Percentiles rank a stretch among this genome's conserved stretches.
Conservation (phyloP, 2,329 filamentous ascomycete species). For the Neodidymelliopsis sp. region DNA sequence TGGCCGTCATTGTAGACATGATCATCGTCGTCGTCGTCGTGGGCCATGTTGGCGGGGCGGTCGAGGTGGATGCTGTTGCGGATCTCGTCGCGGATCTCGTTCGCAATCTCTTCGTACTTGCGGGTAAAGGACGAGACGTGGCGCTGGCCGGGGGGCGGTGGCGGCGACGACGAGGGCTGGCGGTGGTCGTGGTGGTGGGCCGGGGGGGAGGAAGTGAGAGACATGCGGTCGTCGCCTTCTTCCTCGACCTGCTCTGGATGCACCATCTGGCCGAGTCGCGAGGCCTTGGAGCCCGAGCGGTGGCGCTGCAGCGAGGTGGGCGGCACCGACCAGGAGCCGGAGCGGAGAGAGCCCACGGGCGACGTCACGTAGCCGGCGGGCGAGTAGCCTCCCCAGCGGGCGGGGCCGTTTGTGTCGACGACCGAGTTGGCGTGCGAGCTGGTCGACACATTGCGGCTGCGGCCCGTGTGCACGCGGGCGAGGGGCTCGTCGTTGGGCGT, state of each 20-base stretch:
- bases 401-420: constrained; percentile 71
- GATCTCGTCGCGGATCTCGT: constrained; percentile 44
- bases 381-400: constrained; percentile 74
- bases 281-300: constrained; percentile 51
- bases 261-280: constrained; percentile 52
- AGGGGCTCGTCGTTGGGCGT: constrained; percentile 34
- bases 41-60: constrained; percentile 4
- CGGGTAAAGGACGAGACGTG: constrained; percentile 47
- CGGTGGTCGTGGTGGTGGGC: constrained; percentile 9
- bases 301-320: constrained; percentile 43
- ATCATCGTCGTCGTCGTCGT: constrained; percentile 5
- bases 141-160: constrained; percentile 33
- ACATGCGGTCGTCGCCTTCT: constrained; percentile 11
- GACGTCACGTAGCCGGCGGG: constrained; percentile 73
- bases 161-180: constrained; percentile 22
- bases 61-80: constrained; percentile 26
- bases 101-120: constrained; percentile 48
- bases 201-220: too few species aligned
- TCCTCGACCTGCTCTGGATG: constrained; percentile 44
- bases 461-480: constrained; percentile 32
- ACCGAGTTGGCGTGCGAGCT: constrained; percentile 65
- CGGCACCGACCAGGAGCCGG: constrained; percentile 54
- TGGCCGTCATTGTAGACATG: constrained; percentile 8
- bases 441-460: constrained; percentile 52
- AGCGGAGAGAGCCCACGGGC: constrained; percentile 67